These are phyloP conservation scores for Pythium oligandrum DNA, from an alignment of 352 stramenopile species.

Conservation along the genomic window DNA sequence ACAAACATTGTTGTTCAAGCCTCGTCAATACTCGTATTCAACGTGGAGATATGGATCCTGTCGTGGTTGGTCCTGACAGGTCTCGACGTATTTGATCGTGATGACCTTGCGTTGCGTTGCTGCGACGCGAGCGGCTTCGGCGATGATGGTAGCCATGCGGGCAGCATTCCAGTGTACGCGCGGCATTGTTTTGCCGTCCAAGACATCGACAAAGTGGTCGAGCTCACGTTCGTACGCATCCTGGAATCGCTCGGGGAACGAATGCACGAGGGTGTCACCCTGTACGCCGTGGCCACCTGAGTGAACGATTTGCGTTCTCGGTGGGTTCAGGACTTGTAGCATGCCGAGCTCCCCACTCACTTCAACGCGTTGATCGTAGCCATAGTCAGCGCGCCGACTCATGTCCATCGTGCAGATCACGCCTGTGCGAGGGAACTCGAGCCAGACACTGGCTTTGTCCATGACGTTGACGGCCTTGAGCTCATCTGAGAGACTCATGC, in stretches of 20 bases:
- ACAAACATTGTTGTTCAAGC: too few relatives aligned
- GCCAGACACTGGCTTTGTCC: constrained; percentile 81
- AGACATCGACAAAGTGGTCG: constrained; percentile 71
- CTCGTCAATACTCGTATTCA: constrained; percentile 24
- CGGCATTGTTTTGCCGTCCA: constrained; percentile 33
- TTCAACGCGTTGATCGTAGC: constrained; percentile 92
- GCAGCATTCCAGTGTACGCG: constrained; percentile 64
- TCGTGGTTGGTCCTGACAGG: constrained; percentile 31
- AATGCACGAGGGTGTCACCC: constrained; percentile 61
- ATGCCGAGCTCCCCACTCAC: constrained; percentile 74
- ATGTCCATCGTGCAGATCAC: constrained; percentile 89
- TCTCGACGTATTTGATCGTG: constrained; percentile 53
- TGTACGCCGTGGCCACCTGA: constrained; percentile 49
- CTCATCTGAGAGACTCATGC: constrained; percentile 67
- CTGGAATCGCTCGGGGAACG: constrained; percentile 87
- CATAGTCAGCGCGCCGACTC: constrained; percentile 80
- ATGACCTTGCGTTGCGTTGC: constrained; percentile 63
- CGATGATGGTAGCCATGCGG: constrained; percentile 74
- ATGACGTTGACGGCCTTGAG: constrained; percentile 66
- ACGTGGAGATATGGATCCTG: constrained; percentile 50
- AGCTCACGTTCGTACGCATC: constrained; percentile 84
- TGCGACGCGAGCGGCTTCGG: constrained; percentile 63
- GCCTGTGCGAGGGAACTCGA: constrained; percentile 57
- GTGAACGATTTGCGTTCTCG: constrained; percentile 52
- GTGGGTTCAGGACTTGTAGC: constrained; percentile 70